These are phyloP conservation scores for Paracamarosporium sp. DNA, from an alignment of 2,329 filamentous ascomycete genomes.

Conservation along the genomic window DNA sequence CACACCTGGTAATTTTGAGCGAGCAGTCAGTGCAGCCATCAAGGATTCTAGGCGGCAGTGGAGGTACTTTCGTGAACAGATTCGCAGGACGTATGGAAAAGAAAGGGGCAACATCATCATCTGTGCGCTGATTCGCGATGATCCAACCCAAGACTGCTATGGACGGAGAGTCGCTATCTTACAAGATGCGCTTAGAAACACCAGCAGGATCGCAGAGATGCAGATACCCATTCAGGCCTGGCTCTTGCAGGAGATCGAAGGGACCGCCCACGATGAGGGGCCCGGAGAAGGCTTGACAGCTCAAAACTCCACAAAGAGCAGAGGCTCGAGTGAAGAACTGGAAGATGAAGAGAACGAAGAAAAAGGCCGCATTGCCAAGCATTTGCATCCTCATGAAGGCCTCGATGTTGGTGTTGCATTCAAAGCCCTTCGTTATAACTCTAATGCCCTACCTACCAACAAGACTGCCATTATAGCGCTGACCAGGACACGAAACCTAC, in stretches of 20 bases:
- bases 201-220: conserved; percentile 27
- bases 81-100: conserved; percentile 27
- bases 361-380: conserved; percentile 13
- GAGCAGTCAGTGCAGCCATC: conserved; percentile 27
- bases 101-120: conserved; percentile 34
- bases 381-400: conserved; percentile 3
- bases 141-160: conserved; percentile 29
- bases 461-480: conserved; percentile 26
- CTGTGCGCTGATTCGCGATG: conserved; percentile 29
- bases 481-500: conserved; percentile 17
- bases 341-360: conserved; percentile 15
- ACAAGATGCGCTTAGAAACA: conserved; percentile 17
- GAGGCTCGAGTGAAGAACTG: conserved; percentile 11
- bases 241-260: conserved; percentile 26
- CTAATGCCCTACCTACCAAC: conserved; percentile 19
- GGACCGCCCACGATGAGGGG: conserved; percentile 27
- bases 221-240: conserved; percentile 27
- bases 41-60: conserved; percentile 27
- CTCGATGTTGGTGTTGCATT: conserved; percentile 22
- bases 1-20: conserved; percentile 27
- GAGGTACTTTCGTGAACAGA: conserved; percentile 30
- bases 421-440: conserved; percentile 17
- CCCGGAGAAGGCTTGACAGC: conserved; percentile 17
- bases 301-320: conserved; percentile 26
- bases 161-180: conserved; percentile 26